Percentiles rank a stretch among this genome's conserved stretches.
These are phyloP conservation scores for Tolypocladium album DNA, from an alignment of 2,329 filamentous ascomycete species.

Conservation along the genomic window DNA sequence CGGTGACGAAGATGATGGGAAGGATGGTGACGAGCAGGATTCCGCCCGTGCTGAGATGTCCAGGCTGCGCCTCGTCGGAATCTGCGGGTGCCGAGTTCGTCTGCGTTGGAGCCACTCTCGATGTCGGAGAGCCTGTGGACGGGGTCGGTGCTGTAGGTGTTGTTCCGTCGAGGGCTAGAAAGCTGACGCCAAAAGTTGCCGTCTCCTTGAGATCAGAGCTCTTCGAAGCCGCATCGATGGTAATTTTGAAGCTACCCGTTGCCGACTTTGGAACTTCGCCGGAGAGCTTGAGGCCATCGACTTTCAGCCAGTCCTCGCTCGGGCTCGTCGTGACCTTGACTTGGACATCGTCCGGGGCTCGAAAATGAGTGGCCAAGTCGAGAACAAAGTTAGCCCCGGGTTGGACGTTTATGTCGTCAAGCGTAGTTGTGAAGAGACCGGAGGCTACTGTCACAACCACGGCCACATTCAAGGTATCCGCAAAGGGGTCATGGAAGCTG, in stretches of 20 bases:
- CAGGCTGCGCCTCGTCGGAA: slow-evolving; percentile 5
- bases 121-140: slow-evolving; percentile 11
- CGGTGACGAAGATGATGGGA: slow-evolving; percentile 25
- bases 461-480: slow-evolving; percentile 47
- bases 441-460: slow-evolving; percentile 28
- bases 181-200: slow-evolving; percentile 23
- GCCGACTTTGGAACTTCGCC: slow-evolving; percentile 28
- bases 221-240: slow-evolving; percentile 21
- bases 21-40: slow-evolving; percentile 34
- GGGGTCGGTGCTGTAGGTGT: slow-evolving; percentile 10
- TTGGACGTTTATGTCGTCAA: slow-evolving; percentile 27
- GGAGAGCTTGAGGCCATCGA: slow-evolving; percentile 25
- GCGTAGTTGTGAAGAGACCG: slow-evolving; percentile 27
- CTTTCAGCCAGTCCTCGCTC: slow-evolving; percentile 30
- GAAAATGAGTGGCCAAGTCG: slow-evolving; percentile 30
- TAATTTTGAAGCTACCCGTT: slow-evolving; percentile 18
- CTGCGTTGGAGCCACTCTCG: slow-evolving; percentile 11
- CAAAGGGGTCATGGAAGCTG: slow-evolving; percentile 45
- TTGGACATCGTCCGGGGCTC: slow-evolving; percentile 24
- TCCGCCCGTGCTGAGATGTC: slow-evolving; percentile 17
- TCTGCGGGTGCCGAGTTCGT: slow-evolving; percentile 8
- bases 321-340: slow-evolving; percentile 26
- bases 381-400: slow-evolving; percentile 31
- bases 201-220: slow-evolving; percentile 23
- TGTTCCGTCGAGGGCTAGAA: slow-evolving; percentile 17